Base-by-base conservation (phyloP, 495 filamentous ascomycete species). In the Alectoria sarmentosa region DNA sequence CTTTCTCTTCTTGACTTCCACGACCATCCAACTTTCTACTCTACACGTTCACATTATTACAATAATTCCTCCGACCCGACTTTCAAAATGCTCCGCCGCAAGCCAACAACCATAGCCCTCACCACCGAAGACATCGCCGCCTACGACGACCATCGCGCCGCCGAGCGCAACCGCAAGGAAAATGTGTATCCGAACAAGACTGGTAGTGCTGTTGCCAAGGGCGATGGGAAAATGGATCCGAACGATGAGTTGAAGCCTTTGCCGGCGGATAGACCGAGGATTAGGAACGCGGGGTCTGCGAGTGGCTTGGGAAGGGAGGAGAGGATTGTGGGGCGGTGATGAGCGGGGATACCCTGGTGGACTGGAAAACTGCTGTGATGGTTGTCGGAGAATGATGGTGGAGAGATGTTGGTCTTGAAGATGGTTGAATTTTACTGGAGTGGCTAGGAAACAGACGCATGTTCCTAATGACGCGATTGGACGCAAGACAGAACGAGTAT, bases 111-210 rank as follows among this genome's bases (percentile, higher is more conserved):
- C 36, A 89, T 95, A 66, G 81, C 84, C 60, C 80, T 95, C 44
- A 93, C 90, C 0, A 78, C 86, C 14, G 90, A 93, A 75, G 90
- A 95, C 71, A 74, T 94, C 46, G 81, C 86, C 34, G 79, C 84
- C 52, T 92, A 90, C 74, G 90, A 92, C 76, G 88, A 93, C 62
- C 68, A 73, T 23, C 75, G 76, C 61, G 26, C 44, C 14, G 66
- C 69, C 73, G 38, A 66, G 65, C 42, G 64, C 42, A 67, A 60
- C 23, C 21, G 36, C 21, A 38, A 65, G 48, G 63, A 65, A 14
- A 65, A 68, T 46, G 58, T 62, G 49, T 1, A 17, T 11, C 49
- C 49, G 49, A 54, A 30, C 26, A 46, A 44, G 56, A 39, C 63
- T 65, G 61, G 58, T 67, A 61, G 71, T 69, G 73, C 69, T 71